A percentile compares a stretch with the other conserved stretches of the same genome.
Conservation (phyloP, 1,139 yeast species). For the Saccharomycopsis phalli region DNA sequence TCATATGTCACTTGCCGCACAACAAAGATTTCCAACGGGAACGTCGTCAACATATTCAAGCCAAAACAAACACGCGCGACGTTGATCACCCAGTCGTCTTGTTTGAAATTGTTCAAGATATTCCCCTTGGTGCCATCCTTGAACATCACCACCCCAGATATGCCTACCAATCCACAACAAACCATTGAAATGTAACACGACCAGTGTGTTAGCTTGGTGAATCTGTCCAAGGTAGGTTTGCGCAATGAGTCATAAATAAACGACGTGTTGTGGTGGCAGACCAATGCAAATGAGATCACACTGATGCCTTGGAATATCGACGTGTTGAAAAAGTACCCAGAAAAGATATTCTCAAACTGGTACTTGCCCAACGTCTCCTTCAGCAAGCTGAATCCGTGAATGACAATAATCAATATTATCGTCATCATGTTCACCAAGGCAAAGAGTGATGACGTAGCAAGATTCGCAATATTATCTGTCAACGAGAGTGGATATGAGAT, state of each 20-base stretch:
- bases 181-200: constrained; percentile 76
- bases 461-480: constrained; percentile 70
- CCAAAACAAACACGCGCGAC: constrained; percentile 90
- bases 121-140: constrained; percentile 79
- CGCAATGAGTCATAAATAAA: constrained; percentile 78
- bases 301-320: constrained; percentile 82
- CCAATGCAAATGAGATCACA: constrained; percentile 88
- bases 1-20: constrained; percentile 78
- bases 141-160: constrained; percentile 70
- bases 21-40: constrained; percentile 85
- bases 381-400: constrained; percentile 40
- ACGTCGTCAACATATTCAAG: constrained; percentile 86
- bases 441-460: constrained; percentile 82
- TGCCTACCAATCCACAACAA: constrained; percentile 72
- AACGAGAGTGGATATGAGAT: constrained; percentile 80
- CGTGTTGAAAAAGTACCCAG: constrained; percentile 30
- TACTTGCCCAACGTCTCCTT: neutral
- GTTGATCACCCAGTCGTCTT: constrained; percentile 64
- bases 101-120: constrained; percentile 74
- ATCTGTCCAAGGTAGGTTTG: constrained; percentile 66
- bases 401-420: constrained; percentile 64
- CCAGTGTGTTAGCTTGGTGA: constrained; percentile 70
- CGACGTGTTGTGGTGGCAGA: constrained; percentile 90
- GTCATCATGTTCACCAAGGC: constrained; percentile 79
- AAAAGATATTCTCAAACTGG: constrained; percentile 7